These are phyloP conservation scores for Coemansia sp. DNA, from an alignment of 192 early-diverging fungal genomes.

Conservation along the genomic window DNA sequence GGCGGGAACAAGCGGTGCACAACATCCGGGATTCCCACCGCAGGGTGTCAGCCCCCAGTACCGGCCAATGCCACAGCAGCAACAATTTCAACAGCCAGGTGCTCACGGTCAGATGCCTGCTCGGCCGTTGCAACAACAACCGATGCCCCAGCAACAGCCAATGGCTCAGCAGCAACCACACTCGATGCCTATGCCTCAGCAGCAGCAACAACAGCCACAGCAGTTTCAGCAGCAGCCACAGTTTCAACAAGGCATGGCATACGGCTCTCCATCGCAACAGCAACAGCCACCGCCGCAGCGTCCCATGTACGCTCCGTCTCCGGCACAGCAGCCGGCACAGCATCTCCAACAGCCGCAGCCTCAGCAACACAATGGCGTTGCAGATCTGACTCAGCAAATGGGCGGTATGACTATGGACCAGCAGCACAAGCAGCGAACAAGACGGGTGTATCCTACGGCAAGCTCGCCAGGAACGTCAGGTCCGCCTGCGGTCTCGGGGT, in stretches of 20 bases:
- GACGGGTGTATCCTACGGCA: constrained; percentile 26
- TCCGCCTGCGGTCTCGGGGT: constrained; percentile 15
- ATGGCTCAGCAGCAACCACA: constrained; percentile 12
- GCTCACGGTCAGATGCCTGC: constrained; percentile 16
- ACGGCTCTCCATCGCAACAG: constrained; percentile 15
- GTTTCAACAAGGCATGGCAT: neutral
- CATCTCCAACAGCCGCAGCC: constrained; percentile 12
- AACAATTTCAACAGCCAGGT: constrained; percentile 22
- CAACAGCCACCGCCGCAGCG: constrained; percentile 15
- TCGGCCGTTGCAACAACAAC: constrained; percentile 5
- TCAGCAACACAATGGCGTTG: constrained; percentile 5
- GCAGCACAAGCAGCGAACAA: constrained; percentile 34
- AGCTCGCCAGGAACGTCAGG: constrained; percentile 10
- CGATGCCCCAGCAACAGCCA: constrained; percentile 4
- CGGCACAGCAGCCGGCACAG: constrained; percentile 6
- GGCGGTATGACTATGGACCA: constrained; percentile 35
- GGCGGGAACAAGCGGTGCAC: constrained; percentile 6
- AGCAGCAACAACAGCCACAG: constrained; percentile 16
- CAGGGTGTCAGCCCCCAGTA: constrained; percentile 30
- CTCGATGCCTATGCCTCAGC: constrained; percentile 10
- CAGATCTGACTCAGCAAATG: constrained; percentile 38
- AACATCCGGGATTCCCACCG: constrained; percentile 35
- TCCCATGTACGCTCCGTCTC: constrained; percentile 13
- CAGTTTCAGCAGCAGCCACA: constrained; percentile 3
- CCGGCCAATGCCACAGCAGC: constrained; percentile 24